Base-by-base conservation (phyloP, 192 early-diverging fungal species). In the Coemansia sp. region DNA sequence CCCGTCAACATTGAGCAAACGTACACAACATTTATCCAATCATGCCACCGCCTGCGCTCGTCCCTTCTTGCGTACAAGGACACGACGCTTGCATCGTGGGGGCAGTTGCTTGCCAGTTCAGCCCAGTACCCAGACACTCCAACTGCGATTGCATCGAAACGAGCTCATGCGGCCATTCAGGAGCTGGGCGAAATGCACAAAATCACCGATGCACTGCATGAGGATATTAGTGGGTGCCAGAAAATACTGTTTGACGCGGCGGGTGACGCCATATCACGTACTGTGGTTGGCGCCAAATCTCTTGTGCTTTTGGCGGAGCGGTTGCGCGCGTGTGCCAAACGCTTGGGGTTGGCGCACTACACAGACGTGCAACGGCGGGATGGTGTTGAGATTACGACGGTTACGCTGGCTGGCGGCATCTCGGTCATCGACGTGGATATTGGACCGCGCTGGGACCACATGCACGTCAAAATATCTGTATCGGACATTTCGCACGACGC, bases 391-490 rank as follows among this genome's bases (percentile, higher is more conserved):
- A 39, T 73, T 2, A 79, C 78, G 3, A 81, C 72, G 19, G 78
- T 81, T 25, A 81, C 78, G 22, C 49, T 81, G 50, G 78, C 78
- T 4, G 78, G 78, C 24, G 57, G 68, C 5, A 72, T 75, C 6
- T 64, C 71, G 10, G 78, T 81, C 15, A 75, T 81, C 8, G 78
- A 81, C 19, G 78, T 81, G 9, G 78, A 81, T 23, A 72, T 81
- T 21, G 72, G 78, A 0, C 11, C 15, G 19, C 35, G 4, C 25
- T 38, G 19, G 12, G 60, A 59, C 4, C 45, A 61, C 29, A 52
- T 81, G 6, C 68, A 69, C 9, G 73, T 81, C 60, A 81, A 81
- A 7, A 65, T 81, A 0, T 81, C 78, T 29, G 78, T 72, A 14
- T 72, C 73, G 3, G 73, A 72, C 19, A 72, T 71, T 19, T 66